Conservation (phyloP, 495 filamentous ascomycete genomes). For the Hamigera avellanea region DNA sequence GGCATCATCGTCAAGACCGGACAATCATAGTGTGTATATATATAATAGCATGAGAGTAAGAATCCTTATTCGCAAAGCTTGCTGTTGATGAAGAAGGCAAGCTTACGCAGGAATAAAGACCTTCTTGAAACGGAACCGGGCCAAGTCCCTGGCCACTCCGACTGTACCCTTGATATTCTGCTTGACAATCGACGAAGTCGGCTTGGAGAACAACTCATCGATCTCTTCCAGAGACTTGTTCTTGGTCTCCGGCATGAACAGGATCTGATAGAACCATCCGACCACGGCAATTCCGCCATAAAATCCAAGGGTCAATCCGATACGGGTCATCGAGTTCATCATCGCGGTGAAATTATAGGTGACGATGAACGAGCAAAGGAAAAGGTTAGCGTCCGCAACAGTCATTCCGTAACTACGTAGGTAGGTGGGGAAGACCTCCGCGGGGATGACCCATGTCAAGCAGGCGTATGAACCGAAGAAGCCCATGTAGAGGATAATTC, state of each 20-base stretch:
- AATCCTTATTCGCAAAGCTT: no score
- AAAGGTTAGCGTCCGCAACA: constrained; percentile 41
- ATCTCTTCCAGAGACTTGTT: constrained; percentile 53
- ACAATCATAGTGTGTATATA: background rate
- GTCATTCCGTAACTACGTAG: constrained; percentile 51
- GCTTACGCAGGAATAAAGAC: constrained; percentile 18
- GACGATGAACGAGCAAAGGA: constrained; percentile 50
- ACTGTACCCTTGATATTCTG: constrained; percentile 33
- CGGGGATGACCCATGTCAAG: constrained; percentile 49
- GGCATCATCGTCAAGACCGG: no score
- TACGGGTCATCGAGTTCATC: constrained; percentile 43
- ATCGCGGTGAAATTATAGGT: constrained; percentile 53
- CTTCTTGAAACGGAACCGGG: constrained; percentile 18
- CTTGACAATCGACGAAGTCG: constrained; percentile 42
- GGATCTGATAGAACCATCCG: constrained; percentile 45
- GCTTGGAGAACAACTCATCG: constrained; percentile 43
- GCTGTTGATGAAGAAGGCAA: background rate
- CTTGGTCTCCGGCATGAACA: constrained; percentile 56
- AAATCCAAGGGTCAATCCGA: constrained; percentile 46
- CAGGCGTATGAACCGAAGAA: constrained; percentile 56
- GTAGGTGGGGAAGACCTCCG: constrained; percentile 50
- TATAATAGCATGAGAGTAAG: background rate
- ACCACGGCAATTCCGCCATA: constrained; percentile 49
- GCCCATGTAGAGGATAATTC: constrained; percentile 46
- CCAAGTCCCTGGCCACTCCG: constrained; percentile 20